These are phyloP conservation scores for Barnettozyma wickerhamii DNA, from an alignment of 805 yeast species.

Conservation along the genomic window DNA sequence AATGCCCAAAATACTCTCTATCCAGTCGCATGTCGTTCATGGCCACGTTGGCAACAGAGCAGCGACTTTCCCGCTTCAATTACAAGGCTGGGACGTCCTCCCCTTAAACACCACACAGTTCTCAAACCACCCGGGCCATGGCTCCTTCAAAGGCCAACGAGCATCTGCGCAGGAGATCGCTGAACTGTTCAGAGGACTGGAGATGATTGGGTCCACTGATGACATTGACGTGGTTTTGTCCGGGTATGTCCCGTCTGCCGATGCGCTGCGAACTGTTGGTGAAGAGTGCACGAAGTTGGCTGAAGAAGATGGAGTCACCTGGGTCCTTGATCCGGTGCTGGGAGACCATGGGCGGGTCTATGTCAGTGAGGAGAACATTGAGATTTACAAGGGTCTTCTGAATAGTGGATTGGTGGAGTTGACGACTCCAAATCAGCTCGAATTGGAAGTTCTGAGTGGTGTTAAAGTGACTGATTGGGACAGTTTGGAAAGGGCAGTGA, in stretches of 20 bases:
- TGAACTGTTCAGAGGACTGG: constrained; percentile 53
- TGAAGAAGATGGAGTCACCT: constrained; percentile 30
- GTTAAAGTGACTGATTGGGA: constrained; percentile 34
- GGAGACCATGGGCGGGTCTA: constrained; percentile 88
- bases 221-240: constrained; percentile 65
- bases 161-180: constrained; percentile 41
- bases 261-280: constrained; percentile 47
- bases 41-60: constrained; percentile 95
- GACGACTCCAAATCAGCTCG: constrained; percentile 74
- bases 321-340: constrained; percentile 86
- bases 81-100: constrained; percentile 90
- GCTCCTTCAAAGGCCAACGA: constrained; percentile 55
- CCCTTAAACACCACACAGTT: constrained; percentile 82
- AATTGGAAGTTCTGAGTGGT: constrained; percentile 57
- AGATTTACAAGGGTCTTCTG: constrained; percentile 47
- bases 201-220: constrained; percentile 32
- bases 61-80: constrained; percentile 84
- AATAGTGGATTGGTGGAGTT: constrained; percentile 39
- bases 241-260: constrained; percentile 73
- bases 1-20: constrained; percentile 37
- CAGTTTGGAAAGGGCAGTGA: constrained; percentile 36
- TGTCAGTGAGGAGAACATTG: constrained; percentile 55
- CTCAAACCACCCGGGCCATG: constrained; percentile 92
- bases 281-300: constrained; percentile 29
- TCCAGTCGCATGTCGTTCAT: constrained; percentile 91